Percentiles rank a stretch among this genome's conserved stretches.
Evolutionary conservation across 1,139 yeast species (phyloP).

Genomic region (Pichia sp.): DNA sequence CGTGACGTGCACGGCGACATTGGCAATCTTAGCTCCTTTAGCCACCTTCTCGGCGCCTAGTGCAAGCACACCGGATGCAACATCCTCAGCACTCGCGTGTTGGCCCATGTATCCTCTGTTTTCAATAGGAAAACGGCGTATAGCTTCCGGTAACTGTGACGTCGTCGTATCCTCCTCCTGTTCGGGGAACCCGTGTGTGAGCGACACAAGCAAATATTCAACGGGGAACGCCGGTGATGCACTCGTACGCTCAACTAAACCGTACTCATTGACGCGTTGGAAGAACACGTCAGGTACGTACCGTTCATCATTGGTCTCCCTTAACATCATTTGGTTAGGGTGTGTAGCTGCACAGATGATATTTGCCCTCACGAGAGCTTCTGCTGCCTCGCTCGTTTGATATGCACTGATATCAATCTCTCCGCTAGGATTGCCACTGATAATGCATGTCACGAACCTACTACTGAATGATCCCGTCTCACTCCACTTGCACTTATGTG

Average conservation of each 20-base stretch:
- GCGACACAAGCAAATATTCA: slow-evolving; percentile 79
- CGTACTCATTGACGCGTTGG: slow-evolving; percentile 81
- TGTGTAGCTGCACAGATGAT: slow-evolving; percentile 83
- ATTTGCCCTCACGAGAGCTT: slow-evolving; percentile 81
- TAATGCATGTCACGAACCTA: slow-evolving; percentile 87
- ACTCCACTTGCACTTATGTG: slow-evolving; percentile 63
- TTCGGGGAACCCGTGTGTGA: slow-evolving; percentile 92
- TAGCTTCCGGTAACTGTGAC: slow-evolving; percentile 53
- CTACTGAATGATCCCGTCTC: slow-evolving; percentile 65
- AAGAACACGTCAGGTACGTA: slow-evolving; percentile 95
- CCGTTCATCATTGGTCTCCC: slow-evolving; percentile 27
- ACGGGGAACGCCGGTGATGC: slow-evolving; percentile 97
- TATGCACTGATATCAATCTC: slow-evolving; percentile 89
- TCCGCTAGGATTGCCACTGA: slow-evolving; percentile 78
- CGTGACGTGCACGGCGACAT: too few relatives aligned
- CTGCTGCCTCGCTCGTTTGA: slow-evolving; percentile 85
- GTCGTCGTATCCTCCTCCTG: slow-evolving; percentile 48
- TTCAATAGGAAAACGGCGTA: slow-evolving; percentile 57
- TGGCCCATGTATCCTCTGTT: slow-evolving; percentile 67
- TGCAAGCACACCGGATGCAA: too few relatives aligned
- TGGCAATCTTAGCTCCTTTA: too few relatives aligned
- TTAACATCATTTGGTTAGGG: slow-evolving; percentile 60
- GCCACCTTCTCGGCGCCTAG: too few relatives aligned
- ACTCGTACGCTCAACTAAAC: slow-evolving; percentile 74
- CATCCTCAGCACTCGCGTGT: too few relatives aligned